Conservation (phyloP, 75 land plant genomes). For the Larix kaempferi region DNA sequence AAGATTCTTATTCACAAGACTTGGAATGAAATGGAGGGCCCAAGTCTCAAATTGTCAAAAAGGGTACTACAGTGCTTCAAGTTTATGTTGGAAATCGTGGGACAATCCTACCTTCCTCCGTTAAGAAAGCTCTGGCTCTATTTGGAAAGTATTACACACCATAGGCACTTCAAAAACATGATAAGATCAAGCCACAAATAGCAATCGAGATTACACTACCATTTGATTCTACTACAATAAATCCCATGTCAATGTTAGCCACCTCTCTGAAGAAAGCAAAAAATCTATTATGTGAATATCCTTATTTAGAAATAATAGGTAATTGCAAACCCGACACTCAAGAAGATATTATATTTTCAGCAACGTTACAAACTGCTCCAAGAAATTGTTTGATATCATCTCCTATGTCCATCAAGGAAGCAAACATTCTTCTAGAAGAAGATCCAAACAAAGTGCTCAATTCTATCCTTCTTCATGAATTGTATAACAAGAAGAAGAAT, state of each 20-base stretch:
- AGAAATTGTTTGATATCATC: too few relatives aligned
- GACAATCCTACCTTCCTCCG: neutral
- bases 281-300: too few relatives aligned
- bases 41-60: neutral
- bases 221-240: conserved; percentile 17
- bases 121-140: neutral
- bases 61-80: neutral
- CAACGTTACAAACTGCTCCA: too few relatives aligned
- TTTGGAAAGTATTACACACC: neutral
- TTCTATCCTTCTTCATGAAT: too few relatives aligned
- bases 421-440: too few relatives aligned
- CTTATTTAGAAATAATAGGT: too few relatives aligned
- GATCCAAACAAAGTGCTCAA: too few relatives aligned
- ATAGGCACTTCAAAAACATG: neutral
- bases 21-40: neutral
- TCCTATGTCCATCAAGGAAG: too few relatives aligned
- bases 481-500: too few relatives aligned
- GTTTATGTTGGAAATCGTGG: neutral
- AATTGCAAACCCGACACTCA: too few relatives aligned
- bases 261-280: too few relatives aligned
- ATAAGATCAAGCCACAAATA: neutral
- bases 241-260: conserved; percentile 32
- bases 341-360: too few relatives aligned
- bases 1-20: neutral
- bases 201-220: neutral